These are phyloP conservation scores for Pseudozyma pruni DNA, from an alignment of 1,284 basidiomycete species.

Conservation along the genomic window DNA sequence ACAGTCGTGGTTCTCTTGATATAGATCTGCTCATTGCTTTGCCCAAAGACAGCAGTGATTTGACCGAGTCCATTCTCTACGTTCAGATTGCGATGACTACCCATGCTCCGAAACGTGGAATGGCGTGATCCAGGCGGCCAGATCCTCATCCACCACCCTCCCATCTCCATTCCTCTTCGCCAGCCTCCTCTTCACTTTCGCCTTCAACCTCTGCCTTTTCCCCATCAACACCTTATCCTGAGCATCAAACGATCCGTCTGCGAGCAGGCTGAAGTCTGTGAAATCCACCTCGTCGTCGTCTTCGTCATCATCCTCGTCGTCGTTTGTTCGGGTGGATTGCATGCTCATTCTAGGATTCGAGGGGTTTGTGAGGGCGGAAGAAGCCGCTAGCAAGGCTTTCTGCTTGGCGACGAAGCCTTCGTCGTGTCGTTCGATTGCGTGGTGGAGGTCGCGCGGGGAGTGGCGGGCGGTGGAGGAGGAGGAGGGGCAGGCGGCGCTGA, in stretches of 20 bases:
- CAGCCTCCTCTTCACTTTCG: conserved; percentile 45
- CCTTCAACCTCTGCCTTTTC: conserved; percentile 46
- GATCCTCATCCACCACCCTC: conserved; percentile 52
- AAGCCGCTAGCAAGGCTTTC: conserved; percentile 27
- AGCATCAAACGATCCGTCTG: conserved; percentile 39
- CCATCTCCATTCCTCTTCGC: conserved; percentile 52
- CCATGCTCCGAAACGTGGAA: conserved; percentile 51
- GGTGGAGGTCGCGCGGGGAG: conserved; percentile 54
- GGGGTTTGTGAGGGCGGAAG: conserved; percentile 7
- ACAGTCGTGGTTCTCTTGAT: too few relatives aligned
- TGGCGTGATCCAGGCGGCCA: conserved; percentile 56
- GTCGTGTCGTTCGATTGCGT: conserved; percentile 57
- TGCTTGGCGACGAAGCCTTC: conserved; percentile 47
- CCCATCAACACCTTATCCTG: conserved; percentile 45
- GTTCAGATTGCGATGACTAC: conserved; percentile 1
- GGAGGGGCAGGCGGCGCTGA: conserved; percentile 54
- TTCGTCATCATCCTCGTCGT: conserved; percentile 16
- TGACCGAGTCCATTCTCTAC: too few relatives aligned
- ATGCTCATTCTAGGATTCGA: conserved; percentile 15
- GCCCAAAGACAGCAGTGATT: too few relatives aligned
- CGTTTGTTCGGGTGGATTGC: conserved; percentile 5
- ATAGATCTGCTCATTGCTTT: too few relatives aligned
- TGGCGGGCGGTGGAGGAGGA: conserved; percentile 48
- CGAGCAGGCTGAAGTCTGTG: conserved; percentile 29
- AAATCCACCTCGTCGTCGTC: conserved; percentile 38